Evolutionary conservation across 2,329 filamentous ascomycete species (phyloP).

Genomic region (Cyphellophora attinorum): DNA sequence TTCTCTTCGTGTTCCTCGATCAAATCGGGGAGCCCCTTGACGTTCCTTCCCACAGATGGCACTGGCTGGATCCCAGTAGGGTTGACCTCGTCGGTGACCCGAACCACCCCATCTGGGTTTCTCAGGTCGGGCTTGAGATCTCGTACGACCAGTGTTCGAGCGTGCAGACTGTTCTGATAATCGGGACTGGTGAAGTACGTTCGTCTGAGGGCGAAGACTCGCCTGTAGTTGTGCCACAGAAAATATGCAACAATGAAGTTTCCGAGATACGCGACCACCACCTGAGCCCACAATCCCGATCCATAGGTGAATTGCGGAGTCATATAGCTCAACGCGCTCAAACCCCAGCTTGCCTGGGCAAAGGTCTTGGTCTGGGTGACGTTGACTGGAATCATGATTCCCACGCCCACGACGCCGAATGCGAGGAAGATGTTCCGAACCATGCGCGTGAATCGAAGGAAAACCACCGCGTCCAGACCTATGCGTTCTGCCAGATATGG

Average conservation of each 20-base stretch:
- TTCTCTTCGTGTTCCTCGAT: slow-evolving; percentile 74
- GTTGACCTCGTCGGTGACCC: slow-evolving; percentile 70
- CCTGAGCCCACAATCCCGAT: slow-evolving; percentile 48
- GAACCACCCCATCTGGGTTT: slow-evolving; percentile 77
- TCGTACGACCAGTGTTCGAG: slow-evolving; percentile 59
- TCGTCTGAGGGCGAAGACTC: slow-evolving; percentile 60
- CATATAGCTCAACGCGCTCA: slow-evolving; percentile 24
- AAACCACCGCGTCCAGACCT: slow-evolving; percentile 83
- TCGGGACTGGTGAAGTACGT: slow-evolving; percentile 77
- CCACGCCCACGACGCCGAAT: slow-evolving; percentile 62
- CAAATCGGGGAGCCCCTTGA: slow-evolving; percentile 76
- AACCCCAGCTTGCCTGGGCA: not conserved
- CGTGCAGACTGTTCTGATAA: slow-evolving; percentile 79
- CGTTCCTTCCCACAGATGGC: slow-evolving; percentile 79
- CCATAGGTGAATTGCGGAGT: slow-evolving; percentile 43
- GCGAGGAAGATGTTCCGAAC: slow-evolving; percentile 78
- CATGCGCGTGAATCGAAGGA: slow-evolving; percentile 83
- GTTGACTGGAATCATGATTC: slow-evolving; percentile 75
- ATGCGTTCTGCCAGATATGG: slow-evolving; percentile 67
- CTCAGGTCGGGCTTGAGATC: slow-evolving; percentile 70
- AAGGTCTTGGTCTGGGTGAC: slow-evolving; percentile 40
- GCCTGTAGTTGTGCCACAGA: slow-evolving; percentile 82
- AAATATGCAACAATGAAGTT: slow-evolving; percentile 69
- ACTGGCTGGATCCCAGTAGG: slow-evolving; percentile 70
- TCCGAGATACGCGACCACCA: slow-evolving; percentile 53